These are phyloP conservation scores for Lactarius vividus DNA, from an alignment of 768 basidiomycete species.

Conservation along the genomic window DNA sequence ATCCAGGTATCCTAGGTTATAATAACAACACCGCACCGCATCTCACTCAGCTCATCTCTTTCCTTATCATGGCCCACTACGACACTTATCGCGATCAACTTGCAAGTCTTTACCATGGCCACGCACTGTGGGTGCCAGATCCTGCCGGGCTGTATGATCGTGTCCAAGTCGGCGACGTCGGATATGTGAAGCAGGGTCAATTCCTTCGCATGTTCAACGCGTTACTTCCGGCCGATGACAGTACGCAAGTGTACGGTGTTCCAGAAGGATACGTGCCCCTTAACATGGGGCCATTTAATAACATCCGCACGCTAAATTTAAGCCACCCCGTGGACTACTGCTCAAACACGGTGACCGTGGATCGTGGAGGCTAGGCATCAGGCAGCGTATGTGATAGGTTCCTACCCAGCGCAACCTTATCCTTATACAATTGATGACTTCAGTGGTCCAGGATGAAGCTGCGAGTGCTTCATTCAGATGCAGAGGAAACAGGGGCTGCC, in stretches of 20 bases:
- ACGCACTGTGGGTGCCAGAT: constrained; percentile 26
- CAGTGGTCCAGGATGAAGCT: constrained; percentile 6
- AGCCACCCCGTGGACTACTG: constrained; percentile 4
- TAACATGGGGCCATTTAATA: constrained; percentile 15
- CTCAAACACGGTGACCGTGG: constrained; percentile 4
- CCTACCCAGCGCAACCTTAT: neutral
- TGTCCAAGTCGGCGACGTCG: constrained; percentile 28
- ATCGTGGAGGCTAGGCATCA: neutral
- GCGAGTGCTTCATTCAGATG: constrained; percentile 11
- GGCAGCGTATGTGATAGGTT: constrained; percentile 7
- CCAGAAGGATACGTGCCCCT: constrained; percentile 10
- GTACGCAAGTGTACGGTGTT: constrained; percentile 1
- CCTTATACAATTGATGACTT: neutral
- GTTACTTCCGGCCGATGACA: constrained; percentile 10
- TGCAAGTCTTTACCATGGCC: constrained; percentile 9
- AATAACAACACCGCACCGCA: no score
- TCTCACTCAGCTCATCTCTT: neutral
- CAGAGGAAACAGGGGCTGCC: constrained; percentile 15
- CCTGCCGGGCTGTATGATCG: constrained; percentile 19
- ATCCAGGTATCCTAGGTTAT: no score
- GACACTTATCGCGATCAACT: constrained; percentile 20
- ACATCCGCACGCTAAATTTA: constrained; percentile 10
- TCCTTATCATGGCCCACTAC: neutral
- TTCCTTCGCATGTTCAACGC: constrained; percentile 27
- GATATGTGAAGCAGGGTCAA: constrained; percentile 20